Base-by-base conservation (phyloP, 257 asterid genomes). In the Leonotis leonurus region DNA sequence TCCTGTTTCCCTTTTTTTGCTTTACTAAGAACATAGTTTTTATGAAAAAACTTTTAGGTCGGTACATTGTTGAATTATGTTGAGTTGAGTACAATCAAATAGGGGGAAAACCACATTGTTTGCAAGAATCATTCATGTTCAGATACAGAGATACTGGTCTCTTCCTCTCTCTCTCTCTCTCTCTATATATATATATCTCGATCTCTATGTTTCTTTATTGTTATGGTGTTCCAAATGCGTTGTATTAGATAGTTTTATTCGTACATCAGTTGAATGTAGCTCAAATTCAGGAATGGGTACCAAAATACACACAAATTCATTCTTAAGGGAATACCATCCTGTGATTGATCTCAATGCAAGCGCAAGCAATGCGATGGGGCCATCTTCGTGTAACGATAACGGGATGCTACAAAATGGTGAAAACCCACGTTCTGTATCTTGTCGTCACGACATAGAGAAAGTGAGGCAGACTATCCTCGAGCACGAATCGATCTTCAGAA, bases 201-300 rank as follows among this genome's bases (percentile, higher is more conserved):
- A n/a, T n/a, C n/a, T n/a, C n/a, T n/a, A n/a, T n/a, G 26, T 55
- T 62, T 44, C 52, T 43, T 64, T 43, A 39, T 25, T 36, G 36
- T 41, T n/a, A n/a, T n/a, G n/a, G 20, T 32, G 27, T 50, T 5
- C 32, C 18, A 7, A 7, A 0, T 32, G 10, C 8, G 10, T 27
- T 14, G 41, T 48, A 6, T 43, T 54, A 4, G 12, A 12, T 59
- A 49, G 22, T 27, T 49, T 26, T 2, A 11, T 7, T 33, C 12
- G 30, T 44, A 27, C 39, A 53, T 56, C 9, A n/a, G 44, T 18
- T 59, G 11, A 55, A 17, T 8, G 13, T 39, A 16, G 64, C 24
- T 32, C 9, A 27, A 37, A 66, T 77, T 74, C 58, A 80, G 95
- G 68, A 71, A 89, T 89, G 95, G 95, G 91, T 30, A 80, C 95